These are phyloP conservation scores for Endothia cerciana DNA, from an alignment of 2,329 filamentous ascomycete species.

Conservation along the genomic window DNA sequence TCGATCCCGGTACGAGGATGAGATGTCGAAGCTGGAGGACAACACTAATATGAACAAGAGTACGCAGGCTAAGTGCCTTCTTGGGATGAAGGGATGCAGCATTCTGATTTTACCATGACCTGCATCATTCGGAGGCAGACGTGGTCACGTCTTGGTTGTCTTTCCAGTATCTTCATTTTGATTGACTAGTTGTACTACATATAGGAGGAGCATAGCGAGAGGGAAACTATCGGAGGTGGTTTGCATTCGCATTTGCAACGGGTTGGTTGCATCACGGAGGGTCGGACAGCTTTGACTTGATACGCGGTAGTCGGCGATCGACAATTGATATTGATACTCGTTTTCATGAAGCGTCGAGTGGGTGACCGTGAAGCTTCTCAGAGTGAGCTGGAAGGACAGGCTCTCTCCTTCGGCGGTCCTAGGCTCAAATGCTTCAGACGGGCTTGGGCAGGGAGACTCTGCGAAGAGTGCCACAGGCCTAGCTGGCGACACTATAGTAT, in stretches of 20 bases:
- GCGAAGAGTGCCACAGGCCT: no score
- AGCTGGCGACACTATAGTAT: no score
- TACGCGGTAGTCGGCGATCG: constrained; percentile 1
- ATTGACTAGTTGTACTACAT: not conserved
- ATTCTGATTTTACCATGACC: not conserved
- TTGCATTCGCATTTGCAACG: constrained; percentile 5
- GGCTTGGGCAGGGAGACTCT: no score
- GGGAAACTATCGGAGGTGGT: not conserved
- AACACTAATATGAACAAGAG: not conserved
- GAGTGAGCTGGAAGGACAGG: not conserved
- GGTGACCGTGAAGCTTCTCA: not conserved
- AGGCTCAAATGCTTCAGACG: no score
- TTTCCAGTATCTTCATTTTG: not conserved
- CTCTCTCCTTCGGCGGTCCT: no score
- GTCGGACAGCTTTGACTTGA: constrained; percentile 1
- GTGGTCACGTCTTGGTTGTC: not conserved
- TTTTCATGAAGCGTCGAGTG: not conserved
- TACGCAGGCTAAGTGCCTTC: not conserved
- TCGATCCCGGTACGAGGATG: not conserved
- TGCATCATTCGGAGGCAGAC: not conserved
- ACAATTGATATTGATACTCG: not conserved
- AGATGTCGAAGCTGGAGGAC: not conserved
- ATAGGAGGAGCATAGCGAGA: not conserved
- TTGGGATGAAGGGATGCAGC: not conserved
- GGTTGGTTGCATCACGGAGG: not conserved